Evolutionary conservation across 805 yeast genomes (phyloP).

Genomic region (Brettanomyces custersianus): DNA sequence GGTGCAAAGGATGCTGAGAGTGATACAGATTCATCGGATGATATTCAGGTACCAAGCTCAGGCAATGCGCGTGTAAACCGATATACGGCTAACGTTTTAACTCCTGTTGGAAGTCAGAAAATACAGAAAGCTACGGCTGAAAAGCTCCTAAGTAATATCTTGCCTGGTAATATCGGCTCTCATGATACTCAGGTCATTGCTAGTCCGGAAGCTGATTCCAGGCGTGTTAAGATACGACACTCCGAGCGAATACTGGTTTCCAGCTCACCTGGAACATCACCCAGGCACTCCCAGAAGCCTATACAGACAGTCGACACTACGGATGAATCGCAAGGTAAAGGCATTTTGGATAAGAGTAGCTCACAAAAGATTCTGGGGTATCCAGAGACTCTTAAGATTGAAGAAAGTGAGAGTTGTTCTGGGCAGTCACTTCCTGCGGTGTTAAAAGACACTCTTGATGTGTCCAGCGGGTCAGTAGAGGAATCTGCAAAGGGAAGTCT

Average conservation of each 20-base stretch:
- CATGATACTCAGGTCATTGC: conserved; percentile 4
- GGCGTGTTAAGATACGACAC: neutral
- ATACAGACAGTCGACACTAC: neutral
- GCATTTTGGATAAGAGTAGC: neutral
- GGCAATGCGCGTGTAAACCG: conserved; percentile 3
- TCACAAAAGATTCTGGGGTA: neutral
- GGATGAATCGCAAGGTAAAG: neutral
- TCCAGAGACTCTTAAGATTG: neutral
- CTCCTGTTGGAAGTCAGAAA: neutral
- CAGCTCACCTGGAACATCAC: conserved; percentile 1
- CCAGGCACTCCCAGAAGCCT: neutral
- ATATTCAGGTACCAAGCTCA: conserved; percentile 3
- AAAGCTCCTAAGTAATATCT: neutral
- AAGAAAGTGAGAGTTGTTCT: neutral
- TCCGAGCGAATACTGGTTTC: neutral
- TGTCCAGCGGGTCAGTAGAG: too few relatives aligned
- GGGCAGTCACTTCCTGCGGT: neutral
- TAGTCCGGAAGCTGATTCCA: neutral
- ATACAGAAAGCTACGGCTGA: neutral
- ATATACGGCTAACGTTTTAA: neutral
- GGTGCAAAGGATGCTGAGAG: neutral
- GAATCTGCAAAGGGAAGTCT: too few relatives aligned
- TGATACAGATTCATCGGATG: neutral
- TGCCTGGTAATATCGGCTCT: neutral
- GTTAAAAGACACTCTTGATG: too few relatives aligned